phyloP scores from a whole-genome alignment of 2,329 filamentous ascomycete genomes.

The Sporothrix mexicana region DNA sequence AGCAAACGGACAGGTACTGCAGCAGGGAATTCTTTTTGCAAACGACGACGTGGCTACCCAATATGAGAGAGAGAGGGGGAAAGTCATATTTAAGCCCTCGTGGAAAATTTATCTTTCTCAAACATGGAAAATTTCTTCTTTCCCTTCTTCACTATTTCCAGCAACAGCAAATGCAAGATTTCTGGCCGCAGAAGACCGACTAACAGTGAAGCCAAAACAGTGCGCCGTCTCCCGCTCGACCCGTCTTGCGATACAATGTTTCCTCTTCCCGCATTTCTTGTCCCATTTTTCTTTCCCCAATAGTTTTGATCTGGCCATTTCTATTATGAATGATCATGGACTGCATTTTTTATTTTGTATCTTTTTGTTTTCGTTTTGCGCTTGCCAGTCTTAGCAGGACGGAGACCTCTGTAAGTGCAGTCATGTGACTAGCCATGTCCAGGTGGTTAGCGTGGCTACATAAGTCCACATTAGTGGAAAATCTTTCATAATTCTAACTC shows the following conservation, averaged over 20 bases:
- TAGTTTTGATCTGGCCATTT: background rate
- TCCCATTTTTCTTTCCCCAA: background rate
- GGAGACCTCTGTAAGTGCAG: background rate
- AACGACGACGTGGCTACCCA: conserved; percentile 1
- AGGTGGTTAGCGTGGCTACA: background rate
- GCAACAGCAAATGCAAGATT: too few species aligned
- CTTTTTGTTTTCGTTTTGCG: background rate
- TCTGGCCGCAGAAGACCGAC: background rate
- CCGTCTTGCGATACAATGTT: background rate
- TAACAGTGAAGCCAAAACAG: background rate
- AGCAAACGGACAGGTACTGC: conserved; percentile 4
- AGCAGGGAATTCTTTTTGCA: background rate
- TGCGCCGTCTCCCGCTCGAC: background rate
- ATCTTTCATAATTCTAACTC: conserved; percentile 2
- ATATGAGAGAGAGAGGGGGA: background rate
- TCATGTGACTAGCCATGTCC: background rate
- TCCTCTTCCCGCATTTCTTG: background rate
- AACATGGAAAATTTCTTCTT: background rate
- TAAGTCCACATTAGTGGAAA: conserved; percentile 5
- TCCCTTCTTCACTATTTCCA: too few species aligned
- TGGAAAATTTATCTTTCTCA: background rate
- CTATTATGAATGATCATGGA: background rate
- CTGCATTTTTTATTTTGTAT: background rate
- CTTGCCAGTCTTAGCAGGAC: too few species aligned
- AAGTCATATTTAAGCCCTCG: background rate